Conservation (phyloP, 352 stramenopile species). For the Paralagenidium karlingii region DNA sequence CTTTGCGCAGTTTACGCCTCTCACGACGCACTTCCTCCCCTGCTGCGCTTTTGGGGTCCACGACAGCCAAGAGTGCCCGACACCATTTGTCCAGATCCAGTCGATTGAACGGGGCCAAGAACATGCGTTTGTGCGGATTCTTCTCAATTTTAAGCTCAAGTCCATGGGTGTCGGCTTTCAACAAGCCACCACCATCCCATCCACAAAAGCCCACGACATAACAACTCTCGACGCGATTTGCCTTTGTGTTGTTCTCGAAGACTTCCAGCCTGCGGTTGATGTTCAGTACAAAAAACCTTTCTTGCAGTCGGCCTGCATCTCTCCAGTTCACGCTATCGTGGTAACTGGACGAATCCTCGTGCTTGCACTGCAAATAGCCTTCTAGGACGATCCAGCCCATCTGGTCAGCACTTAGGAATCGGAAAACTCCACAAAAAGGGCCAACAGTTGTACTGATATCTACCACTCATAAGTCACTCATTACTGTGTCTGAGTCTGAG, state of each 20-base stretch:
- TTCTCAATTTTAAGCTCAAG: constrained; percentile 68
- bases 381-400: constrained; percentile 57
- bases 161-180: constrained; percentile 67
- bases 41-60: constrained; percentile 46
- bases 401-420: too few relatives aligned
- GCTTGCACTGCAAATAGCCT: constrained; percentile 32
- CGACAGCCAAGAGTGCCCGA: constrained; percentile 40
- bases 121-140: constrained; percentile 29
- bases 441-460: too few relatives aligned
- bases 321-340: neutral
- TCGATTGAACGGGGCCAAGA: constrained; percentile 64
- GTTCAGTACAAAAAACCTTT: constrained; percentile 49
- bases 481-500: too few relatives aligned
- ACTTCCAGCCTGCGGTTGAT: constrained; percentile 75
- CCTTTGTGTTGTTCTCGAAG: constrained; percentile 27
- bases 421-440: too few relatives aligned
- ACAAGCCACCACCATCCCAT: constrained; percentile 57
- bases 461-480: too few relatives aligned
- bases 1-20: constrained; percentile 34
- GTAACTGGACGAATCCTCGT: constrained; percentile 8
- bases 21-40: constrained; percentile 47
- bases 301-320: constrained; percentile 1
- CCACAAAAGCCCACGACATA: constrained; percentile 59
- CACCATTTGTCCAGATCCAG: constrained; percentile 77
- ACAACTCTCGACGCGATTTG: constrained; percentile 21